Conservation (phyloP, 257 asterid species). For the Fraxinus anomala region DNA sequence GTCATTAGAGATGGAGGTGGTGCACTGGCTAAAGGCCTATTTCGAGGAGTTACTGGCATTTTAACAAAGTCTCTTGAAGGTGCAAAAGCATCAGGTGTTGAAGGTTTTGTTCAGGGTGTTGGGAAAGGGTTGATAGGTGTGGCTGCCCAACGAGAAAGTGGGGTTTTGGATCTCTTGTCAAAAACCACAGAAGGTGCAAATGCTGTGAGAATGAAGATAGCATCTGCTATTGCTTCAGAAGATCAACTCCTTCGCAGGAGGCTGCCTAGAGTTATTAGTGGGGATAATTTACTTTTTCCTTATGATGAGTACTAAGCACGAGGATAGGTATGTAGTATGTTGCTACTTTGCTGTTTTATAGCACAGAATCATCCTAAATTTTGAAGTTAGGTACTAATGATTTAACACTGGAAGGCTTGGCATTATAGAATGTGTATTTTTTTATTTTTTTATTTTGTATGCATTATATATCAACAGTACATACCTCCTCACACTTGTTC, state of each 20-base stretch:
- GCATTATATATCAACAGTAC: neutral
- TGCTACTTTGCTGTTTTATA: conserved; percentile 24
- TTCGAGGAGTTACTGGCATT: conserved; percentile 97
- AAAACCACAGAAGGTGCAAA: conserved; percentile 99
- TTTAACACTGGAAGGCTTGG: conserved; percentile 19
- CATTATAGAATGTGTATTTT: neutral
- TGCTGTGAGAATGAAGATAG: conserved; percentile 97
- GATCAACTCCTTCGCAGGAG: conserved; percentile 93
- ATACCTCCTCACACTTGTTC: neutral
- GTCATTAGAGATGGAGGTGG: conserved; percentile 99
- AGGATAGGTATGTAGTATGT: conserved; percentile 70
- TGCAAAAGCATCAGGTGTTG: conserved; percentile 98
- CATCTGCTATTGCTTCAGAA: conserved; percentile 94
- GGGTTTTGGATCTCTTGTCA: conserved; percentile 91
- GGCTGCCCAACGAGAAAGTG: conserved; percentile 99
- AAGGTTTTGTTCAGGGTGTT: conserved; percentile 99
- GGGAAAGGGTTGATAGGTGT: conserved; percentile 98
- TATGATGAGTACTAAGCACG: conserved; percentile 85
- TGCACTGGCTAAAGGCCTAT: conserved; percentile 94
- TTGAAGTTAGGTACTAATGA: conserved; percentile 4
- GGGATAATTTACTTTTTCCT: conserved; percentile 91
- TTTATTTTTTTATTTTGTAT: neutral
- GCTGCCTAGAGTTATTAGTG: conserved; percentile 92
- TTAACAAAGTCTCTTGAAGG: conserved; percentile 99
- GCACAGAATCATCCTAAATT: neutral